Conservation (phyloP, 345 rosid species). For the Brassica cretica region DNA sequence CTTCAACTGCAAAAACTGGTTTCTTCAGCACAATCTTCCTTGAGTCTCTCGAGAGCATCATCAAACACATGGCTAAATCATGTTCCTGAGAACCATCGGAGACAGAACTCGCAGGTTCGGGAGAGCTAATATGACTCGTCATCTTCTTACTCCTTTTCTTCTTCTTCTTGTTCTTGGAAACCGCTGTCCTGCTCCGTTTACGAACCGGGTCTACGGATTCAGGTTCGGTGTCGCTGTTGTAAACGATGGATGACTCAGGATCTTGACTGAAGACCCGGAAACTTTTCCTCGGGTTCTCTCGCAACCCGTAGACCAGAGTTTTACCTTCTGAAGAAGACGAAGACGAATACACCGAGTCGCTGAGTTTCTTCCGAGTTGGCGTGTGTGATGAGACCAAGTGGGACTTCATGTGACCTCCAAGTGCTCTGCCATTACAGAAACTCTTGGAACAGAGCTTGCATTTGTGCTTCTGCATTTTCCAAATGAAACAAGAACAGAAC, state of each 20-base stretch:
- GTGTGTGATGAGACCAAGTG: constrained; percentile 59
- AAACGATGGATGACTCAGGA: constrained; percentile 48
- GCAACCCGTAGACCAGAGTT: constrained; percentile 48
- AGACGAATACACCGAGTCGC: constrained; percentile 42
- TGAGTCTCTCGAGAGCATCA: constrained; percentile 92
- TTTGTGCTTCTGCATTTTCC: constrained; percentile 69
- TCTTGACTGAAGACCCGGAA: constrained; percentile 54
- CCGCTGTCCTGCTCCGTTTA: constrained; percentile 45
- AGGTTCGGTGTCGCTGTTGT: constrained; percentile 58
- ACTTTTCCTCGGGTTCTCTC: constrained; percentile 78
- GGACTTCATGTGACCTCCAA: constrained; percentile 97
- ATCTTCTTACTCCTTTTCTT: constrained; percentile 18
- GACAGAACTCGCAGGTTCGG: constrained; percentile 80
- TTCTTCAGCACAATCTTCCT: constrained; percentile 41
- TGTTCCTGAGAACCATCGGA: constrained; percentile 74
- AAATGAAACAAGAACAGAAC: constrained; percentile 29
- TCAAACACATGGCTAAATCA: constrained; percentile 83
- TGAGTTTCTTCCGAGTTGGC: constrained; percentile 31
- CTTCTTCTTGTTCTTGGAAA: constrained; percentile 23
- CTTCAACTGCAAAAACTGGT: constrained; percentile 35
- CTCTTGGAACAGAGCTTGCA: constrained; percentile 80
- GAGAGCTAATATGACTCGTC: constrained; percentile 33
- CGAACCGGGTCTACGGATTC: constrained; percentile 67
- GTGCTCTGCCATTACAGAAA: constrained; percentile 84
- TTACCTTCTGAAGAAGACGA: constrained; percentile 59